Percentiles rank a stretch among this genome's conserved stretches.
Evolutionary conservation across 192 early-diverging fungal genomes (phyloP).

Genomic region (Coemansia sp.): DNA sequence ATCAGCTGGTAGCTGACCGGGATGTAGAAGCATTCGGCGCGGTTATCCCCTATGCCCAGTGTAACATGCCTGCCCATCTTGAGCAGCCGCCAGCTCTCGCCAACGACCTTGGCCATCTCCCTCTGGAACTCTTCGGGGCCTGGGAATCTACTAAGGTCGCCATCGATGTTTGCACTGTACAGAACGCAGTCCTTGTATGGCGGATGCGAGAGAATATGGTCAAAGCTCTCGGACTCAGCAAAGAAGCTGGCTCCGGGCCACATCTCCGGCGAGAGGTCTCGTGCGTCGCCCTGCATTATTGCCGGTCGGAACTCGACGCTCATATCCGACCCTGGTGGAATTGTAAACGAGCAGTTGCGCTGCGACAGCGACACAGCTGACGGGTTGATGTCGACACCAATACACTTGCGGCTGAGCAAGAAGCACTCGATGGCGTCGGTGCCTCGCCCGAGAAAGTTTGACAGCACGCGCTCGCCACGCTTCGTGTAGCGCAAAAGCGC

Average conservation of each 20-base stretch:
- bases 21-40: constrained; percentile 84
- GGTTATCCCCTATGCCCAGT: constrained; percentile 90
- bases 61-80: constrained; percentile 68
- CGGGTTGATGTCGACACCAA: constrained; percentile 87
- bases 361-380: constrained; percentile 76
- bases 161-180: constrained; percentile 80
- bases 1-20: constrained; percentile 82
- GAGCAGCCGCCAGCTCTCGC: constrained; percentile 64
- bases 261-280: constrained; percentile 51
- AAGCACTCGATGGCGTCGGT: constrained; percentile 91
- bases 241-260: constrained; percentile 50
- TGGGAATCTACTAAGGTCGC: constrained; percentile 72
- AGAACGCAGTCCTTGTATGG: constrained; percentile 92
- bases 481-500: constrained; percentile 70
- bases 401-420: constrained; percentile 67
- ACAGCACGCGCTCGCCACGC: constrained; percentile 73
- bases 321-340: constrained; percentile 56
- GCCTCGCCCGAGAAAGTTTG: constrained; percentile 89
- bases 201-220: constrained; percentile 87
- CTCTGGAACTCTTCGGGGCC: constrained; percentile 66
- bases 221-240: constrained; percentile 69
- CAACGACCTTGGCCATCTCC: constrained; percentile 70
- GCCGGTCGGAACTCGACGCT: constrained; percentile 75
- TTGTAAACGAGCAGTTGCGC: constrained; percentile 78
- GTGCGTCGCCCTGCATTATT: constrained; percentile 76